A percentile compares a stretch with the other conserved stretches of the same genome.
Conservation (phyloP, 805 yeast genomes). For the Saccharomycopsis amapae region DNA sequence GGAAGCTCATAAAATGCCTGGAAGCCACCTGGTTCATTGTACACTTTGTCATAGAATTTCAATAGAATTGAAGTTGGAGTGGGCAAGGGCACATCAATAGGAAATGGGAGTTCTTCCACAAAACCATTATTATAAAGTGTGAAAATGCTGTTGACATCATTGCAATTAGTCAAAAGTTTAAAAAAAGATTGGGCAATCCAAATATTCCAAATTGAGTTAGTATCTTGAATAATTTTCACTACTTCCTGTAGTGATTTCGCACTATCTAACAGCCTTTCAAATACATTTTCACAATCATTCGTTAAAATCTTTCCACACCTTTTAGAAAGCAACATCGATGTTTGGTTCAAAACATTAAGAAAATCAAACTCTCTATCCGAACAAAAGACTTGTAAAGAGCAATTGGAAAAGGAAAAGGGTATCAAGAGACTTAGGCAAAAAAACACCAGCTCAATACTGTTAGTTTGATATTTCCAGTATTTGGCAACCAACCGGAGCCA, state of each 20-base stretch:
- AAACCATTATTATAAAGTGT: neutral
- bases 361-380: no score
- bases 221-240: no score
- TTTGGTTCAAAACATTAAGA: no score
- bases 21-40: neutral
- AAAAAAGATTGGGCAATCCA: slow-evolving; percentile 1
- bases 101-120: neutral
- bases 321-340: no score
- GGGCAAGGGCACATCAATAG: neutral
- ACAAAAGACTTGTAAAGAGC: no score
- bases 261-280: no score
- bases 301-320: no score
- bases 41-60: neutral
- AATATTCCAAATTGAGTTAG: neutral
- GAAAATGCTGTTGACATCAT: neutral
- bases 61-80: neutral
- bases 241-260: no score
- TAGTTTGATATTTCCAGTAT: slow-evolving; percentile 4
- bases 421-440: neutral
- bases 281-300: no score
- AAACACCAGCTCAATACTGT: neutral
- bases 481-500: slow-evolving; percentile 8
- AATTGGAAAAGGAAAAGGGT: neutral
- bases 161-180: neutral
- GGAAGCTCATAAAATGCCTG: neutral